Conservation (phyloP, 192 early-diverging fungal species). For the Gryganskiella cystojenkinii region DNA sequence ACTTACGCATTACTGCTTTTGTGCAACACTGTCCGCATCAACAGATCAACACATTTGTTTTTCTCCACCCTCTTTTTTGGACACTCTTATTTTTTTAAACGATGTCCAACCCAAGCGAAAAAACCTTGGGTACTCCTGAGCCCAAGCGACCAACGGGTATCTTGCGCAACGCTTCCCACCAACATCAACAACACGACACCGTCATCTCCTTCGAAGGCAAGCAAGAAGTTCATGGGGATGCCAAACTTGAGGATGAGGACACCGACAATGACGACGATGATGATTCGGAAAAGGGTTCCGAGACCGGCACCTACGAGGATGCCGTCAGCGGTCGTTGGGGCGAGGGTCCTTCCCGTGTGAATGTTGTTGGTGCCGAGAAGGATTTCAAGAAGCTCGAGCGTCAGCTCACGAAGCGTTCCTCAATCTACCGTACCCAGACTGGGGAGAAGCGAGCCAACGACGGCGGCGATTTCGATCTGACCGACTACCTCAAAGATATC, state of each 20-base stretch:
- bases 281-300: conserved; percentile 7
- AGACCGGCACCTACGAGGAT: conserved; percentile 24
- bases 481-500: conserved; percentile 51
- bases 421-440: conserved; percentile 14
- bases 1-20: too few relatives aligned
- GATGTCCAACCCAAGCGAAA: conserved; percentile 48
- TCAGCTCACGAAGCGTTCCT: conserved; percentile 30
- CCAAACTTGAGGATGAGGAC: too few relatives aligned
- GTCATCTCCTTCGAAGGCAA: conserved; percentile 29
- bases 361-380: conserved; percentile 33
- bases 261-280: conserved; percentile 11
- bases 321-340: conserved; percentile 44
- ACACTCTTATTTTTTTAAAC: background rate
- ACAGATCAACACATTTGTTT: background rate
- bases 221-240: background rate
- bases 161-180: conserved; percentile 22
- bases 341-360: conserved; percentile 42
- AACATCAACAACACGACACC: conserved; percentile 15
- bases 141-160: conserved; percentile 7
- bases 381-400: conserved; percentile 35
- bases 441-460: conserved; percentile 28
- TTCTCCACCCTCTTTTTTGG: background rate
- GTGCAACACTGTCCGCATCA: too few relatives aligned
- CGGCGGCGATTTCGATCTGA: conserved; percentile 56
- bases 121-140: conserved; percentile 27